Evolutionary conservation across 352 stramenopile species (phyloP).

Genomic region (Phytophthora fragariaefolia): DNA sequence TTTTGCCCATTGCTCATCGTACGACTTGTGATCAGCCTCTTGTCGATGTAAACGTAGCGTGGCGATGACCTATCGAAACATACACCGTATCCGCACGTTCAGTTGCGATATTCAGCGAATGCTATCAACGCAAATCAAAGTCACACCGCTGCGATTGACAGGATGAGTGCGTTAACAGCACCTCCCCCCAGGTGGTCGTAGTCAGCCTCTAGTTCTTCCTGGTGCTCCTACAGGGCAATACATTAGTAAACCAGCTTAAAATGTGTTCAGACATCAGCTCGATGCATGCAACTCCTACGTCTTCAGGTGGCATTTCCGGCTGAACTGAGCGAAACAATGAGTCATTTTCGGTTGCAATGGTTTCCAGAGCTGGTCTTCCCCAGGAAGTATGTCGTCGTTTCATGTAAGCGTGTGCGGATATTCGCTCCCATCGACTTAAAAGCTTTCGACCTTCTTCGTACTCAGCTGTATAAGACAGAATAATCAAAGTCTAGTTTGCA

Average conservation of each 20-base stretch:
- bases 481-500: slow-evolving; percentile 26
- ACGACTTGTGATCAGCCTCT: neutral
- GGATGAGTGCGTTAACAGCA: slow-evolving; percentile 31
- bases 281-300: slow-evolving; percentile 14
- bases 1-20: slow-evolving; percentile 15
- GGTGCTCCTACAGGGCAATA: slow-evolving; percentile 14
- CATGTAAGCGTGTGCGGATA: slow-evolving; percentile 35
- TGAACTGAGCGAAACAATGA: slow-evolving; percentile 33
- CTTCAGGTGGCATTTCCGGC: neutral
- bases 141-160: slow-evolving; percentile 36
- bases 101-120: no score
- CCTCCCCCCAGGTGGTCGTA: slow-evolving; percentile 25
- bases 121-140: no score
- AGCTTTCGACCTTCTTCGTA: slow-evolving; percentile 38
- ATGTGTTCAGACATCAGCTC: neutral
- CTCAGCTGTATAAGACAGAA: slow-evolving; percentile 43
- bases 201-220: slow-evolving; percentile 16
- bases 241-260: neutral
- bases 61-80: slow-evolving; percentile 17
- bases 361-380: slow-evolving; percentile 21
- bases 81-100: neutral
- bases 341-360: slow-evolving; percentile 38
- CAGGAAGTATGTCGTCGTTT: slow-evolving; percentile 29
- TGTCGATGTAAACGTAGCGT: slow-evolving; percentile 3
- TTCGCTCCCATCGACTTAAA: slow-evolving; percentile 32